Percentiles rank a stretch among this genome's conserved stretches.
phyloP scores from a whole-genome alignment of 257 asterid species.

The Solanum arcanum region DNA sequence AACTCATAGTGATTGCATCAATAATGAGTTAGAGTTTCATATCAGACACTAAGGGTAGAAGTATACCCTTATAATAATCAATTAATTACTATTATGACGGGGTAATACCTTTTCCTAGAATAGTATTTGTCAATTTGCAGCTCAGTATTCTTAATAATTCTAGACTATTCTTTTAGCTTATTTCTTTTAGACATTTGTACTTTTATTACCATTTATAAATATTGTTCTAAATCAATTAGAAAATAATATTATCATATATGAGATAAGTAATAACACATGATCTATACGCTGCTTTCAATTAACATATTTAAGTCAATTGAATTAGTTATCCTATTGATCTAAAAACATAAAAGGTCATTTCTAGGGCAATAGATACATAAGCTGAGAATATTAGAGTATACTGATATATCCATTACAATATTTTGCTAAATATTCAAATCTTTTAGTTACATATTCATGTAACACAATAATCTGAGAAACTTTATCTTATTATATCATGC shows the following conservation, averaged over 20 bases:
- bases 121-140: not conserved
- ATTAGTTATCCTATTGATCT: too few relatives aligned
- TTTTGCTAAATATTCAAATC: not conserved
- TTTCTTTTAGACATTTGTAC: not conserved
- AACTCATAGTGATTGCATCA: not conserved
- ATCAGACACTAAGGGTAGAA: not conserved
- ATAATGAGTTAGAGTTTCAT: not conserved
- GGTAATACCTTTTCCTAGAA: not conserved
- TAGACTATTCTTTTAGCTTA: not conserved
- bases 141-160: not conserved
- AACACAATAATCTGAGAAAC: too few relatives aligned
- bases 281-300: too few relatives aligned
- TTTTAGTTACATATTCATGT: not conserved
- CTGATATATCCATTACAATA: not conserved
- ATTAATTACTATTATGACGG: not conserved
- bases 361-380: too few relatives aligned
- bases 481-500: not conserved
- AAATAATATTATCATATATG: not conserved
- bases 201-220: not conserved
- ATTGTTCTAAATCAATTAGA: not conserved
- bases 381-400: too few relatives aligned
- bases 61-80: not conserved
- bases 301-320: too few relatives aligned
- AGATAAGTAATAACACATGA: not conserved
- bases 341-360: too few relatives aligned